These are phyloP conservation scores for Skeletonema costatum DNA, from an alignment of 108 stramenopile genomes.

Conservation along the genomic window DNA sequence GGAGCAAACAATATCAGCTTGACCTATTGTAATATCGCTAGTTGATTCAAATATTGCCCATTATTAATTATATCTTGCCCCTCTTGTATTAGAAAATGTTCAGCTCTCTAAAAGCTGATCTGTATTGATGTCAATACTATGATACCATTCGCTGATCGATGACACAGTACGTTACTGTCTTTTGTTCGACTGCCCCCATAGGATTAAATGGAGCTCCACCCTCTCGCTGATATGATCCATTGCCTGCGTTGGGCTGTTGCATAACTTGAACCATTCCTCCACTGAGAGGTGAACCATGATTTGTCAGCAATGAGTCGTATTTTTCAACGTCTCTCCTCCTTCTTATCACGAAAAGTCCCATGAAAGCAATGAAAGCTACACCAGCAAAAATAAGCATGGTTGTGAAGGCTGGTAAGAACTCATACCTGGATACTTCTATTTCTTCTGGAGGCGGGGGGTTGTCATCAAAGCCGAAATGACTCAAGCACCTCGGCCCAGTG, in stretches of 20 bases:
- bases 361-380: constrained; percentile 35
- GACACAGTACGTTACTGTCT: constrained; percentile 78
- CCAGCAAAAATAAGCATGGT: constrained; percentile 21
- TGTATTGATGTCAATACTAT: neutral
- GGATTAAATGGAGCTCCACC: constrained; percentile 17
- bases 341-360: constrained; percentile 19
- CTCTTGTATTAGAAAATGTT: neutral
- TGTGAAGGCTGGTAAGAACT: constrained; percentile 21
- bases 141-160: constrained; percentile 70
- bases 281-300: constrained; percentile 2
- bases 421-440: constrained; percentile 17
- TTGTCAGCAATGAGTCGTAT: constrained; percentile 22
- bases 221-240: constrained; percentile 19
- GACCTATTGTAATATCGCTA: too few species aligned
- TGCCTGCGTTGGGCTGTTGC: constrained; percentile 1
- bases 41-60: neutral
- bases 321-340: constrained; percentile 24
- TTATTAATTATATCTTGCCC: neutral
- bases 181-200: constrained; percentile 42
- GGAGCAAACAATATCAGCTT: too few species aligned
- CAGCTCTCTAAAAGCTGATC: neutral
- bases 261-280: neutral
- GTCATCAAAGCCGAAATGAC: constrained; percentile 73
- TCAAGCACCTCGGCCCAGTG: constrained; percentile 76
- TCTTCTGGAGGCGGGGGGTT: constrained; percentile 19